These are phyloP conservation scores for Arthroderma sp. DNA, from an alignment of 2,329 filamentous ascomycete genomes.

Conservation along the genomic window DNA sequence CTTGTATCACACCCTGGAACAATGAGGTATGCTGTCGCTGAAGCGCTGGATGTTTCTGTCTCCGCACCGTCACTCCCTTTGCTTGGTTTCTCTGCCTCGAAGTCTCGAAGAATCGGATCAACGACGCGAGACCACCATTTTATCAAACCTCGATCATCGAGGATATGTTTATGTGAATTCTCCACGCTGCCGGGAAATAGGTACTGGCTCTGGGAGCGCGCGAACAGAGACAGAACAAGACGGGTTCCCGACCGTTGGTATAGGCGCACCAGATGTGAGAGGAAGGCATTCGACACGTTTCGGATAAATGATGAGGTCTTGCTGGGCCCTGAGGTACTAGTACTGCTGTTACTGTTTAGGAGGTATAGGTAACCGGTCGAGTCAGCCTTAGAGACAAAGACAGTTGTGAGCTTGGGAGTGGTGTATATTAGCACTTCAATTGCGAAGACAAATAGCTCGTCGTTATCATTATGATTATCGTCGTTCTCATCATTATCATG, in stretches of 20 bases:
- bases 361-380: slow-evolving; percentile 76
- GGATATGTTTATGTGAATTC: slow-evolving; percentile 72
- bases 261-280: slow-evolving; percentile 59
- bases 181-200: slow-evolving; percentile 86
- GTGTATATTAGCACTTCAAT: slow-evolving; percentile 82
- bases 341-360: slow-evolving; percentile 43
- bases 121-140: slow-evolving; percentile 92
- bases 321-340: slow-evolving; percentile 26
- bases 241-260: slow-evolving; percentile 52
- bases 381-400: slow-evolving; percentile 95
- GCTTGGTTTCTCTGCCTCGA: slow-evolving; percentile 26
- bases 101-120: slow-evolving; percentile 54
- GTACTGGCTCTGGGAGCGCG: slow-evolving; percentile 82
- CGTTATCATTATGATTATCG: slow-evolving; percentile 14
- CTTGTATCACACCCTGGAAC: slow-evolving; percentile 76
- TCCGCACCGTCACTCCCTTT: slow-evolving; percentile 5
- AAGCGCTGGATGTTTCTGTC: slow-evolving; percentile 26
- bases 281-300: slow-evolving; percentile 58
- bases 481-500: slow-evolving; percentile 13
- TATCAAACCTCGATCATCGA: slow-evolving; percentile 79
- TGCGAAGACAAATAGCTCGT: slow-evolving; percentile 60
- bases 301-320: slow-evolving; percentile 45
- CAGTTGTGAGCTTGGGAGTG: slow-evolving; percentile 63
- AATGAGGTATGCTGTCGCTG: slow-evolving; percentile 64
- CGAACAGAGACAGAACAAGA: slow-evolving; percentile 78